Evolutionary conservation across 225 moss, liverwort and hornwort genomes (phyloP).

Genomic region (Thuidium tamariscinum): DNA sequence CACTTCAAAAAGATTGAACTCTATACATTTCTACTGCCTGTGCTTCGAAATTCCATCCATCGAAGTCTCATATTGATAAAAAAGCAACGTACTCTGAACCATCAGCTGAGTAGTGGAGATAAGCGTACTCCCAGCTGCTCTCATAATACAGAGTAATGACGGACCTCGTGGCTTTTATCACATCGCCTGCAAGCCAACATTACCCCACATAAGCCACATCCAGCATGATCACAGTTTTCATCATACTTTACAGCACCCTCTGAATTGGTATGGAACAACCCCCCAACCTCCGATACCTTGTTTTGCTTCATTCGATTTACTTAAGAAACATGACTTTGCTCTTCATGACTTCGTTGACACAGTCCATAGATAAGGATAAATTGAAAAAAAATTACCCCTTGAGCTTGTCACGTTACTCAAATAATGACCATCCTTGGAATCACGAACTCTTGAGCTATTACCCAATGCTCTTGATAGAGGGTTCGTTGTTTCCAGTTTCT

Average conservation of each 20-base stretch:
- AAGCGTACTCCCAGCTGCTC: conserved; percentile 55
- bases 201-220: not conserved
- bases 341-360: not conserved
- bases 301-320: not conserved
- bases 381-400: not conserved
- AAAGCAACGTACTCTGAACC: conserved; percentile 12
- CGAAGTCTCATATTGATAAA: not conserved
- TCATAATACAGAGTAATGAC: conserved; percentile 47
- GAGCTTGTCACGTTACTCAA: not conserved
- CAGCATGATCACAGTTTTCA: not conserved
- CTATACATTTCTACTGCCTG: not conserved
- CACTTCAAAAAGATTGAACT: not conserved
- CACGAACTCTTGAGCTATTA: not conserved
- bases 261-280: not conserved
- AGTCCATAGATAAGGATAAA: not conserved
- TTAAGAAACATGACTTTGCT: not conserved
- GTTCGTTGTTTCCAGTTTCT: conserved; percentile 33
- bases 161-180: not conserved
- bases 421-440: not conserved
- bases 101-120: conserved; percentile 42
- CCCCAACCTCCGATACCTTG: not conserved
- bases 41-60: not conserved
- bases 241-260: not conserved
- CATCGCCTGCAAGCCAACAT: conserved; percentile 22
- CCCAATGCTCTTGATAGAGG: not conserved